Base-by-base conservation (phyloP, 2,329 filamentous ascomycete genomes). In the Ascochyta viciae-villosae region DNA sequence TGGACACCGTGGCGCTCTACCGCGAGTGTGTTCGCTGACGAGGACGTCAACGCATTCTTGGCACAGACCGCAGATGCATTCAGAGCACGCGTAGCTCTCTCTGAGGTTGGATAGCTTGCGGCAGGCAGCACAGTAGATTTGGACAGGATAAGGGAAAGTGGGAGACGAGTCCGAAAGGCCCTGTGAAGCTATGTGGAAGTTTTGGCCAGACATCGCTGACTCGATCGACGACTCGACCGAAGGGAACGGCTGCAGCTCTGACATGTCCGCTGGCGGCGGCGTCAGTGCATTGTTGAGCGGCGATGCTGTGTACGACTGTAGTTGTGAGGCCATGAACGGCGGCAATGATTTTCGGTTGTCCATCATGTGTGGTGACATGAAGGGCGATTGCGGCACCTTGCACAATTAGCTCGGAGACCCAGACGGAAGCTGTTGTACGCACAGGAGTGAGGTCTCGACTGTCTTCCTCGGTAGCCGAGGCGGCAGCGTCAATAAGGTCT, bases 41-140 rank as follows among this genome's bases (percentile, higher is more conserved):
- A 94, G 81, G 31, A 91, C 86, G 68, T 92, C 89, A 54, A 97
- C 92, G 69, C 94, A 98, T 56, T 92, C 87, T 61, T 89, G 87
- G 76, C 95, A 98, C 45, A 98, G 84, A 15, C 93, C 94, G 73
- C 92, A 96, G 61, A 98, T 96, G 75, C 95, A 98, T 76, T 97
- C 93, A 1, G 93, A 96, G 75, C 94, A 98, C 22, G 94, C 94
- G 71, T 92, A 97, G 31, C 91, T 95, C 68, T 94, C 90, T 68
- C 87, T 89, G 24, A 98, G 80, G 10, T 88, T 80, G 47, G 89
- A 93, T 16, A 92, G 82, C 34, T 89, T 86, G 62, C 91, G 87
- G 72, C 94, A 98, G 43, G 89, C 90, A 19, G 93, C 91, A 74
- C 94, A 98, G 74, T 96, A 96, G 38, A 98, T 96, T 73, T 96